phyloP scores from a whole-genome alignment of 495 filamentous ascomycete genomes.

The Talaromyces trachyspermus region DNA sequence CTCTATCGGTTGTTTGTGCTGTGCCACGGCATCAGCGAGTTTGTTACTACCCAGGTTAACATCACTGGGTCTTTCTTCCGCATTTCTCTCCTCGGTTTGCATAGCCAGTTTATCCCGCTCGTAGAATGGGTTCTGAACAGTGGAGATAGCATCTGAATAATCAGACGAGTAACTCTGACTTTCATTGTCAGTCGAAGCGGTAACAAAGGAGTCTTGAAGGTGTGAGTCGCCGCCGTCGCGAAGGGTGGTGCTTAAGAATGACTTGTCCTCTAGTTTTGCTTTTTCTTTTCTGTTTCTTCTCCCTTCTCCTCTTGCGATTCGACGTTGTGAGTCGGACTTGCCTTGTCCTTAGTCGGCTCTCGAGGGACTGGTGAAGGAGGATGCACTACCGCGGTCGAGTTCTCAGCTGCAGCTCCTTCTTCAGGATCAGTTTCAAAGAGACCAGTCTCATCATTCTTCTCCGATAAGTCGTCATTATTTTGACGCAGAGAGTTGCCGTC shows the following conservation, averaged over 20 bases:
- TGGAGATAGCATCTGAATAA: conserved; percentile 1
- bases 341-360: no score
- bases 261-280: neutral
- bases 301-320: neutral
- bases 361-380: no score
- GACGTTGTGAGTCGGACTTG: no score
- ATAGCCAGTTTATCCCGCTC: conserved; percentile 11
- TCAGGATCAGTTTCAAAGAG: no score
- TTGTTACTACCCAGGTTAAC: no score
- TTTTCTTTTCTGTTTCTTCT: neutral
- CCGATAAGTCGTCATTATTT: neutral
- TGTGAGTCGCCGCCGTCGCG: neutral
- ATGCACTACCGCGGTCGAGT: no score
- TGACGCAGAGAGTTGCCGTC: neutral
- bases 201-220: neutral
- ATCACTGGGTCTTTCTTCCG: neutral
- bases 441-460: no score
- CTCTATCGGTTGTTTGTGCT: neutral
- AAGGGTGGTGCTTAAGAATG: neutral
- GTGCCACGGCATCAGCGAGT: no score
- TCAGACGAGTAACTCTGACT: neutral
- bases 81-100: neutral
- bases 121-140: conserved; percentile 23
- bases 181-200: neutral
- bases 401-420: no score